phyloP scores from a whole-genome alignment of 176 grass and related monocot genomes.

The Bromus sterilis region DNA sequence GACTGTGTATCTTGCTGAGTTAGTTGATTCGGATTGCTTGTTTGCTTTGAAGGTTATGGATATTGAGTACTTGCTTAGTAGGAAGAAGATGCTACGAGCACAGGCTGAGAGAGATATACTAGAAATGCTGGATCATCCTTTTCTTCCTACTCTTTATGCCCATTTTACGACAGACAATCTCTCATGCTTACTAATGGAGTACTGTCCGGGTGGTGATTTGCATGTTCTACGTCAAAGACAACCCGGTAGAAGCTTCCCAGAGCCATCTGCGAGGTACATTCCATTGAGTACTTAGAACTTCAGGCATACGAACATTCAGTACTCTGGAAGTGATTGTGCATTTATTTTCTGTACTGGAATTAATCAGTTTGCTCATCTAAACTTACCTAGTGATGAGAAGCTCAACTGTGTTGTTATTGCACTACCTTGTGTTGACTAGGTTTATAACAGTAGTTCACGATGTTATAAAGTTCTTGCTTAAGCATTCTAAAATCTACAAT shows the following conservation, averaged over 20 bases:
- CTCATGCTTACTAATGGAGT: constrained; percentile 95
- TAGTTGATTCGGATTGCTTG: constrained; percentile 75
- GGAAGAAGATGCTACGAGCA: constrained; percentile 92
- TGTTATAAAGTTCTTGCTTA: neutral
- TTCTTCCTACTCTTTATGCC: constrained; percentile 89
- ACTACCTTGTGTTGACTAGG: neutral
- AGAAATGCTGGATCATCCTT: constrained; percentile 93
- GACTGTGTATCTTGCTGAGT: constrained; percentile 86
- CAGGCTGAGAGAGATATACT: constrained; percentile 97
- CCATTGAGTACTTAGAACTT: neutral
- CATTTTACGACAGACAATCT: constrained; percentile 96
- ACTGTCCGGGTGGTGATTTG: constrained; percentile 92
- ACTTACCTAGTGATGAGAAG: neutral
- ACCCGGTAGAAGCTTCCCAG: constrained; percentile 66
- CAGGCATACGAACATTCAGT: neutral
- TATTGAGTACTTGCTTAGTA: constrained; percentile 77
- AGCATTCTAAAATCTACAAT: neutral
- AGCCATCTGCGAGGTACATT: constrained; percentile 76
- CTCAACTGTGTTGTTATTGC: neutral
- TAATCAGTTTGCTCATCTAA: neutral
- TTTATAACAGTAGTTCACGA: neutral
- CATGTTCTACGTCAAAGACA: constrained; percentile 96
- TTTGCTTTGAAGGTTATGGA: constrained; percentile 99
- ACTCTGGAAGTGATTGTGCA: neutral
- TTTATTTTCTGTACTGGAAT: neutral